Base-by-base conservation (phyloP, 169 alveolate species). In the Babesia bovis region DNA sequence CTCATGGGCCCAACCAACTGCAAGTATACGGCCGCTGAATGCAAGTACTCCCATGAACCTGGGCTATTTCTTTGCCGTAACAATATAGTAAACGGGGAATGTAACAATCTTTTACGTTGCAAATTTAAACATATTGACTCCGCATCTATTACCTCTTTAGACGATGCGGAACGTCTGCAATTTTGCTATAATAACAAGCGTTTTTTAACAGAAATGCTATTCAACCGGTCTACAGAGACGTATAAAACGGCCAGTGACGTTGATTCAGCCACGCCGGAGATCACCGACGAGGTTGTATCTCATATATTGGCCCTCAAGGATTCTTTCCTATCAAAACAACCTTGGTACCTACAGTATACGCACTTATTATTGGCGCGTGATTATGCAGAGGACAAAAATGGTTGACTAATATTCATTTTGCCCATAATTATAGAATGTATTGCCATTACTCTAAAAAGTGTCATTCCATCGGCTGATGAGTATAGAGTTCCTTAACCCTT, bases 151-250 rank as follows among this genome's bases (percentile, higher is more conserved):
- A 5, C 72, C 19, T 30, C 79, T 28, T 33, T 88, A 56, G 90
- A 82, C 40, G 90, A 84, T 30, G 90, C 87, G 38, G 93, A 88
- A 52, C 85, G 85, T 59, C 82, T 84, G 17, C 66, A 77, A 56
- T 88, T 88, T 68, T 66, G 89, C 30, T 88, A 84, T 81, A 88
- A 88, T 73, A 88, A 88, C 83, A 88, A 88, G 61, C 66, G 72
- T 56, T 88, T 76, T 56, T 66, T 88, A 47, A 82, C 57, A 36
- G 83, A 82, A 25, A 19, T 79, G 45, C 52, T 87, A 55, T 38
- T 79, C 45, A 41, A 36, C n/a, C 23, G 50, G 4, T 15, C 26
- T 19, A 1, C 1, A 13, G 47, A 10, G 1, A n/a, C 4, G 26
- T n/a, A 35, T 7, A 0, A 38, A 15, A 3, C 60, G 41, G 60